Evolutionary conservation across 345 rosid genomes (phyloP), one percentile per base, ranked within the genome.

Genomic region (Brassica rapa): DNA sequence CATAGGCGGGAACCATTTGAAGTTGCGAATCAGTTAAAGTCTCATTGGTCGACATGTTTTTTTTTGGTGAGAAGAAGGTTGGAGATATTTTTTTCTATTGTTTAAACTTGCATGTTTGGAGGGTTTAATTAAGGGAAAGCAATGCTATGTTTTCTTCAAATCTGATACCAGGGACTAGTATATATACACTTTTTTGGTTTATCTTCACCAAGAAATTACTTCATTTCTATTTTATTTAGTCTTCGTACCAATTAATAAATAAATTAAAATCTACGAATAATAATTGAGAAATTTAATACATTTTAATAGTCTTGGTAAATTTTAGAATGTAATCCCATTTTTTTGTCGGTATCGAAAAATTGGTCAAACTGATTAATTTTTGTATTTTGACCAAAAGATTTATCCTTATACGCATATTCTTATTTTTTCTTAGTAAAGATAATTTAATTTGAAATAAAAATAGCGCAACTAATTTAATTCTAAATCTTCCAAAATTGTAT

Each of bases 1-100:
- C 84, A 76, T 82, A 66, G 69, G 69, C 60, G 27, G 65, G 63
- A 78, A 79, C 81, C 46, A 60, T n/a, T 74, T 57, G 67, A 60
- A 14, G 14, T 49, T 85, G 75, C 0, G 46, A 53, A 8, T 68
- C 66, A 25, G 43, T 39, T 29, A 73, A 78, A 68, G 2, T 21
- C n/a, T 25, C 60, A 29, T 25, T 33, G 16, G 68, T 65, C 8
- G 82, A 80, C 78, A 66, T 74, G 0, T 4, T 21, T 23, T 64
- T 30, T 30, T 19, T 51, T 30, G 14, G 11, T 27, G 1, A n/a
- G 6, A 8, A 2, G 11, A 25, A 8, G 67, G 11, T 15, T 32
- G 1, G 4, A 59, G n/a, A 23, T 6, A 53, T 8, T 6, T 3
- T 23, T 56, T 59, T 3, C 11, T 59, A 23, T 24, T 59, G 5